Base-by-base conservation (phyloP, 108 stramenopile species). In the Nannochloropsis gaditana region DNA sequence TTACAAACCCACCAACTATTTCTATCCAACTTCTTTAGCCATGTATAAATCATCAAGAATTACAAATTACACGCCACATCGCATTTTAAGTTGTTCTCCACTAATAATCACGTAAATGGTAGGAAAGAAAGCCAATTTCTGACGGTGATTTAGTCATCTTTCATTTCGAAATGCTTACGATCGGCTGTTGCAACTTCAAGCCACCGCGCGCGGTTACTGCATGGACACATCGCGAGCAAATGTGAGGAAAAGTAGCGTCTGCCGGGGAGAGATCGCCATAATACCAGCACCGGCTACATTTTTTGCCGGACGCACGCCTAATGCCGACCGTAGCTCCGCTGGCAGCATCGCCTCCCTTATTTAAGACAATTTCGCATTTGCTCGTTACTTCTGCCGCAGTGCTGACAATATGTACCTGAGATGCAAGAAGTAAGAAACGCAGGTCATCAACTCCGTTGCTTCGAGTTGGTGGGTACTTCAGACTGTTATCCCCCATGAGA, bases 231-330 rank as follows among this genome's bases (percentile, higher is more conserved):
- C 47, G 47, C 47, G 47, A 15, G 47, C 47, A 50, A 15, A 50
- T 50, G 15, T 50, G 47, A 15, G 47, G 47, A 10, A 50, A 50
- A 11, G 10, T 15, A 15, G 47, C 47, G 47, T 50, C 47, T 15
- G 47, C 47, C 47, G 47, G 47, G 15, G 47, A 50, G 11, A 50
- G 47, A 50, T 50, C 47, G 15, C 47, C 47, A 15, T 90, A 89
- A 82, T 90, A 89, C 90, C 90, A 90, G 81, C 90, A 90, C 17
- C 90, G 84, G 31, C 84, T 86, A 79, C 90, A 89, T 86, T 90
- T 90, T 4, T 43, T 59, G 4, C 89, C 90, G 44, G 43, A 21
- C 41, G 89, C 88, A 9, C 15, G 85, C 11, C 82, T 43, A 11
- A 90, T 89, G 11, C 85, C 89, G 2, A 90, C 87, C 11, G 41